Evolutionary conservation across 371 early-diverging fungal genomes (phyloP), one percentile per base, ranked within the genome.

Genomic region (Mucor irregularis): DNA sequence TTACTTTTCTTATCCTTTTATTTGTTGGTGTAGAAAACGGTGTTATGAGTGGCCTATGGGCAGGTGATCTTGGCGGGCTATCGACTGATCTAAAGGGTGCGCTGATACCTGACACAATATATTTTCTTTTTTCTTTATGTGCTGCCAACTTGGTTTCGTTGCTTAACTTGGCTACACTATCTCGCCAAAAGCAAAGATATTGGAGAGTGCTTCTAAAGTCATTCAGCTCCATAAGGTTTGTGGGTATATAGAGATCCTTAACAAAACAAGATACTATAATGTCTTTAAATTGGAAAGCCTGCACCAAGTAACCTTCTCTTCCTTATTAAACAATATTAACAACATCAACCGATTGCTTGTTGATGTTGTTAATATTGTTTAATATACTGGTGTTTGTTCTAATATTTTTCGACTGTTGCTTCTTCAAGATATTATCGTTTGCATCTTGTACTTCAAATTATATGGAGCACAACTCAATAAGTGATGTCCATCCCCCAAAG

Each of bases 371-470:
- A 39, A 47, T 37, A 25, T 55, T 55, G 42, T 49, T 42, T 48
- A 56, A 22, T 49, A 56, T 49, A 28, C 49, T 21, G 19, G 42
- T 49, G n/a, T 56, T 56, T 56, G 49, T 42, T 49, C 49, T 48
- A 37, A 56, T 57, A 42, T 57, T 57, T 44, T 57, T 57, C 30
- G 57, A 57, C 17, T 57, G 50, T 39, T 49, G 50, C 26, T 56
- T 8, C 33, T 40, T 48, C 19, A 13, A 48, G 42, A 42, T 48
- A 39, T 6, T 56, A 49, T 56, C 37, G 44, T 33, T 57, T 40
- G 56, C 42, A 49, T 24, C 42, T 40, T 40, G 49, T n/a, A 40
- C 22, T 31, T 56, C 48, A 31, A 31, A 56, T 40, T 56, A 48
- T 17, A 56, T 56, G 24, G 56, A 42, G 21, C 57, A 49, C 35